phyloP scores from a whole-genome alignment of 129 eudicot species.

The Apium graveolens region DNA sequence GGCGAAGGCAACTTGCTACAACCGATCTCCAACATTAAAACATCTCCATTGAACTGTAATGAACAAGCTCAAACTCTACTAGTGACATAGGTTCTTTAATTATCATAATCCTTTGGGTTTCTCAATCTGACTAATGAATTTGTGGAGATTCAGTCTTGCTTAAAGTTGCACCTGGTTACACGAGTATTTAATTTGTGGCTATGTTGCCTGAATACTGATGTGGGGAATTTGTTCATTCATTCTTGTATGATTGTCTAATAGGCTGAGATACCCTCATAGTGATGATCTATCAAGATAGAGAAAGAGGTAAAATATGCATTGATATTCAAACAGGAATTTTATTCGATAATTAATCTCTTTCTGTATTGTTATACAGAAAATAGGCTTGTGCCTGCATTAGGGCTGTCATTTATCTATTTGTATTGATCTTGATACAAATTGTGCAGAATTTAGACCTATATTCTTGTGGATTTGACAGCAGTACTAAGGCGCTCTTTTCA shows the following conservation, averaged over 20 bases:
- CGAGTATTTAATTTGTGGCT: neutral
- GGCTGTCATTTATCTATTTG: neutral
- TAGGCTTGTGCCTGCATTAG: neutral
- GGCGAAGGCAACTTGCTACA: neutral
- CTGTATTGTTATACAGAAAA: neutral
- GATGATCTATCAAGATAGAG: neutral
- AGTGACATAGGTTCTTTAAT: neutral
- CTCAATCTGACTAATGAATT: neutral
- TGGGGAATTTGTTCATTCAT: neutral
- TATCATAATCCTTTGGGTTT: neutral
- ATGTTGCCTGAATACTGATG: neutral
- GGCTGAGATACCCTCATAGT: neutral
- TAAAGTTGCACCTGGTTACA: neutral
- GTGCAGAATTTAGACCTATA: constrained; percentile 1
- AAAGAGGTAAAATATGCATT: neutral
- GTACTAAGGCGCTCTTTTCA: neutral
- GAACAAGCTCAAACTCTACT: neutral
- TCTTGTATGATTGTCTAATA: neutral
- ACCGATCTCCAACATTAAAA: neutral
- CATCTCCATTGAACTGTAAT: neutral
- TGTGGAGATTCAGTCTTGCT: neutral
- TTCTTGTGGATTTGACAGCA: neutral
- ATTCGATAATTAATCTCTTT: neutral
- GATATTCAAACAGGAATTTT: neutral
- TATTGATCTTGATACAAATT: neutral